phyloP scores from a whole-genome alignment of 139 green algal species.

The Coelastrella sp. region DNA sequence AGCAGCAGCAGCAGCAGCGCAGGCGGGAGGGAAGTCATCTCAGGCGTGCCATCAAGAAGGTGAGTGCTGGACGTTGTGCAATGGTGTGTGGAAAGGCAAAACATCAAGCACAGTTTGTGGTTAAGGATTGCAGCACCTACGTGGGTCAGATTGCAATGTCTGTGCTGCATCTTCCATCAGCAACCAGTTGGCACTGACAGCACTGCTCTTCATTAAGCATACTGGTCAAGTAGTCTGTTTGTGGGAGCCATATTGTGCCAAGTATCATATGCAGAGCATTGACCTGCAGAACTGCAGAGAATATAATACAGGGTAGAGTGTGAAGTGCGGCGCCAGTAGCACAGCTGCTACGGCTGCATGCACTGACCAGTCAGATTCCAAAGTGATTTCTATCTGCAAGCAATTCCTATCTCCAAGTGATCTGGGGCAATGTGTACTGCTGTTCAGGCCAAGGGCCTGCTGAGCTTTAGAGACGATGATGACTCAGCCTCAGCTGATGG shows the following conservation, averaged over 20 bases:
- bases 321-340: too few species aligned
- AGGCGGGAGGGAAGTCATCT: not conserved
- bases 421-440: too few species aligned
- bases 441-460: not conserved
- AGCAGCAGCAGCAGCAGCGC: not conserved
- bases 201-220: not conserved
- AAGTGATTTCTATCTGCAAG: not conserved
- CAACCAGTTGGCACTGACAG: not conserved
- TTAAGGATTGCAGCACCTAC: not conserved
- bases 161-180: not conserved
- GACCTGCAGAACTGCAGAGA: too few species aligned
- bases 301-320: too few species aligned
- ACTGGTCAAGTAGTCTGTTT: not conserved
- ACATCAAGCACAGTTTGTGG: not conserved
- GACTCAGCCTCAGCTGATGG: not conserved
- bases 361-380: not conserved
- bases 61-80: not conserved
- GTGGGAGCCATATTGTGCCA: too few species aligned
- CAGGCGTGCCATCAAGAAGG: not conserved
- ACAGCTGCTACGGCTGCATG: too few species aligned
- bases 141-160: not conserved
- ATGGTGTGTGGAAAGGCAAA: not conserved
- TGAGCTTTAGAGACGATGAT: conserved; percentile 1
- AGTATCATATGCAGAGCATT: too few species aligned
- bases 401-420: too few species aligned